Conservation (phyloP, 257 asterid species). For the Fraxinus pennsylvanica region DNA sequence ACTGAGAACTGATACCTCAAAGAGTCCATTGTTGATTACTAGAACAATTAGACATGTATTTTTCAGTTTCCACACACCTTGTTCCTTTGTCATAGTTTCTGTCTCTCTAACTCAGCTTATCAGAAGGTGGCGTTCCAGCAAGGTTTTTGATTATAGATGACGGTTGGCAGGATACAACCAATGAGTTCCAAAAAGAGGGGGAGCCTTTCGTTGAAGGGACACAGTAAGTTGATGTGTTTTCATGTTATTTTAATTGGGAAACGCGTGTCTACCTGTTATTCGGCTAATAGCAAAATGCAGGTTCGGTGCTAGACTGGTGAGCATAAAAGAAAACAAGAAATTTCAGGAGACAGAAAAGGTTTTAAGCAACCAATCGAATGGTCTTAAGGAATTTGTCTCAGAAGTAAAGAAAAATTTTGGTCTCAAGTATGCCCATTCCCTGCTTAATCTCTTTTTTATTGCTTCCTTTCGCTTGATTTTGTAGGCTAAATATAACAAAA, state of each 20-base stretch:
- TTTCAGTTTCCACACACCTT: not conserved
- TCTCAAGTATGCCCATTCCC: slow-evolving; percentile 33
- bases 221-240: slow-evolving; percentile 34
- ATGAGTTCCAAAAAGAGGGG: slow-evolving; percentile 47
- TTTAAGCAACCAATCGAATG: slow-evolving; percentile 34
- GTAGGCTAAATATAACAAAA: not conserved
- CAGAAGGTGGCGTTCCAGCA: slow-evolving; percentile 53
- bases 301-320: slow-evolving; percentile 57
- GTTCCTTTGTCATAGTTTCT: not conserved
- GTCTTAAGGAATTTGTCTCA: slow-evolving; percentile 48
- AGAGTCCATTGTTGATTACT: not conserved
- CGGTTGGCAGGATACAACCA: slow-evolving; percentile 54
- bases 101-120: slow-evolving; percentile 33
- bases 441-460: not conserved
- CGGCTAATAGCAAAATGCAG: slow-evolving; percentile 32
- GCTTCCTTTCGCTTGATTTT: not conserved
- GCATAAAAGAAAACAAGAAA: slow-evolving; percentile 54
- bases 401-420: slow-evolving; percentile 45
- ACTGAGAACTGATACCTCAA: not conserved
- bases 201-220: slow-evolving; percentile 47
- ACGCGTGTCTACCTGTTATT: not conserved
- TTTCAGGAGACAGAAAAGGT: slow-evolving; percentile 35
- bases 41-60: not conserved
- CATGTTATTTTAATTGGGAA: slow-evolving; percentile 5
- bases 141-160: slow-evolving; percentile 48